Evolutionary conservation across 2,329 filamentous ascomycete genomes (phyloP).

Genomic region (Aureobasidium sp.): DNA sequence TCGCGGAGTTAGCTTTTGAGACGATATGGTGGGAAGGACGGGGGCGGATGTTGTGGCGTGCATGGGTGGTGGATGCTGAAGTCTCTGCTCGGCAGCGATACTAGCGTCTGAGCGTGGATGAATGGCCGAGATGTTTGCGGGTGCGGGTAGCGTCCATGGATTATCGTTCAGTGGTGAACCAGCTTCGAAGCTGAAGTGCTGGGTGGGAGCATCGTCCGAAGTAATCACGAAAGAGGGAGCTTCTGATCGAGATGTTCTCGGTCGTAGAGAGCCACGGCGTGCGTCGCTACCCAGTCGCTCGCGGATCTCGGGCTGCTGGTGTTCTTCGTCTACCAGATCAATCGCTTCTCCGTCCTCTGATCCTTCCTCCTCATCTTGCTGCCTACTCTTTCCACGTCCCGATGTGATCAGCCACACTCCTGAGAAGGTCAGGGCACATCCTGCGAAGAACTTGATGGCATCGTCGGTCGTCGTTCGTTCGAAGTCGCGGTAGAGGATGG

Average conservation of each 20-base stretch:
- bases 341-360: constrained; percentile 35
- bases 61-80: constrained; percentile 19
- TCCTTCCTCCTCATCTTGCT: constrained; percentile 38
- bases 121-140: constrained; percentile 23
- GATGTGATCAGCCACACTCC: constrained; percentile 97
- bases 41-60: constrained; percentile 30
- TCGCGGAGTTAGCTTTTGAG: background rate
- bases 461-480: constrained; percentile 68
- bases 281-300: constrained; percentile 16
- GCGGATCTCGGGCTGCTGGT: constrained; percentile 20
- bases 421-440: constrained; percentile 85
- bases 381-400: constrained; percentile 55
- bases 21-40: constrained; percentile 19
- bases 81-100: constrained; percentile 16
- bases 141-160: constrained; percentile 11
- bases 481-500: constrained; percentile 89
- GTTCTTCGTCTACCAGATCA: constrained; percentile 32
- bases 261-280: background rate
- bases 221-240: constrained; percentile 19
- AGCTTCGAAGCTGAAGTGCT: constrained; percentile 9
- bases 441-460: constrained; percentile 77
- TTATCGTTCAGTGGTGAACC: constrained; percentile 2
- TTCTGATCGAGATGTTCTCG: constrained; percentile 12
- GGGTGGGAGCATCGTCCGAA: constrained; percentile 8
- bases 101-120: constrained; percentile 20